Evolutionary conservation across 139 green algal species (phyloP).

Genomic region (Desmodesmus armatus): DNA sequence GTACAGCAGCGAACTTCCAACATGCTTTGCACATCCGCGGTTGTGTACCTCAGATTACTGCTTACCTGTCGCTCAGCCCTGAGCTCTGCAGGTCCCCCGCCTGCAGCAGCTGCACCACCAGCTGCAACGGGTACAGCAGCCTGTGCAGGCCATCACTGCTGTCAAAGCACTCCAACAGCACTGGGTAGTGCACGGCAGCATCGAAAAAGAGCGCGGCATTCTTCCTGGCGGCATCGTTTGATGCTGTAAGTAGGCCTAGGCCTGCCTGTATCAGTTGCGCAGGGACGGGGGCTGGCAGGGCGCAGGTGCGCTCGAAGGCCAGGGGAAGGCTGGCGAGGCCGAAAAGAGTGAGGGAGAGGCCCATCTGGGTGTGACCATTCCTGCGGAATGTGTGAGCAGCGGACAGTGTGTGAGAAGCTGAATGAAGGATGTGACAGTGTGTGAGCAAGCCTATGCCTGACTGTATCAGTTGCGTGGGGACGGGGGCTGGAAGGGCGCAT

Average conservation of each 20-base stretch:
- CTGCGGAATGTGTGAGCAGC: no score
- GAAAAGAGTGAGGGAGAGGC: conserved; percentile 57
- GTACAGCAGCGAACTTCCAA: conserved; percentile 46
- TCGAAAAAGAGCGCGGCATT: conserved; percentile 76
- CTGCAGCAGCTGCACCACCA: conserved; percentile 48
- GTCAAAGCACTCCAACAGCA: conserved; percentile 71
- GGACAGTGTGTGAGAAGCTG: no score
- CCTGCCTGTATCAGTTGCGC: conserved; percentile 46
- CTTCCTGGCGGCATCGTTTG: conserved; percentile 70
- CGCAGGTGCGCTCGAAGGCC: conserved; percentile 77
- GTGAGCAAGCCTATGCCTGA: no score
- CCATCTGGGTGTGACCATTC: conserved; percentile 53
- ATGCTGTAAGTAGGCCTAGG: conserved; percentile 60
- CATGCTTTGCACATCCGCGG: not conserved
- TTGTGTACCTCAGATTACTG: no score
- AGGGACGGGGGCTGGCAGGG: conserved; percentile 39
- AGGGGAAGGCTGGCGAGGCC: conserved; percentile 54
- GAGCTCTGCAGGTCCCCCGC: conserved; percentile 37
- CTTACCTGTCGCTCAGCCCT: conserved; percentile 61
- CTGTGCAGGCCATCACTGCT: conserved; percentile 54
- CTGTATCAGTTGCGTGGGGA: conserved; percentile 1
- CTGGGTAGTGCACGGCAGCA: conserved; percentile 61
- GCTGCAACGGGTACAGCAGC: conserved; percentile 64
- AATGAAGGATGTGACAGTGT: no score
- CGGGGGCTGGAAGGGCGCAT: conserved; percentile 49